Conservation (phyloP, 371 early-diverging fungal genomes). For the Mucor velutinosus region DNA sequence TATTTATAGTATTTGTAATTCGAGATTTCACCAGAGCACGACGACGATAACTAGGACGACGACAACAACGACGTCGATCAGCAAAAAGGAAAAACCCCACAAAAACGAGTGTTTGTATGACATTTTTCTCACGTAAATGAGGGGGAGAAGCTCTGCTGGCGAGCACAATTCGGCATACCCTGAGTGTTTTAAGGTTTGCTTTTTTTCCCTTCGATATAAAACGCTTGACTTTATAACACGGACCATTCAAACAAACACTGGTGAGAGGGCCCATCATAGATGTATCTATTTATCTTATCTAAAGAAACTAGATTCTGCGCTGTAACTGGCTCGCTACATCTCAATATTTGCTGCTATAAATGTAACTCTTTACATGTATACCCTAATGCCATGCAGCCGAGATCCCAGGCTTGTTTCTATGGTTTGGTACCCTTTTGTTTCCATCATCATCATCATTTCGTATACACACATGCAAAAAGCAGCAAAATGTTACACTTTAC, state of each 20-base stretch:
- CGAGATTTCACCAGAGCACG: not conserved
- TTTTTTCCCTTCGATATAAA: not conserved
- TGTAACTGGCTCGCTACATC: not conserved
- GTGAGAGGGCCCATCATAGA: not conserved
- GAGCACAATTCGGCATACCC: not conserved
- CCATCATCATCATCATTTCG: not conserved
- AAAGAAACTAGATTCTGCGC: not conserved
- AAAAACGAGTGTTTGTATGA: not conserved
- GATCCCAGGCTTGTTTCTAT: not conserved
- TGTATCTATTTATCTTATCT: not conserved
- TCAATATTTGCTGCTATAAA: not conserved
- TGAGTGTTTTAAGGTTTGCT: not conserved
- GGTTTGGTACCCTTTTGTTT: not conserved
- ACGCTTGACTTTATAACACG: not conserved
- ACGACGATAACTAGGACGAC: not conserved
- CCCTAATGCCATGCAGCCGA: not conserved
- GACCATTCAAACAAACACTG: not conserved
- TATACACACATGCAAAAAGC: not conserved
- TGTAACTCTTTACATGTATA: not conserved
- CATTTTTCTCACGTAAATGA: slow-evolving; percentile 1
- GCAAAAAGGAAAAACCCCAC: not conserved
- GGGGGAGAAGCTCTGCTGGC: not conserved
- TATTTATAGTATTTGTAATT: not conserved
- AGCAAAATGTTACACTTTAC: not conserved
- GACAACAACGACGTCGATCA: not conserved